Conservation (phyloP, 805 yeast species). For the Myxozyma kluyveri region DNA sequence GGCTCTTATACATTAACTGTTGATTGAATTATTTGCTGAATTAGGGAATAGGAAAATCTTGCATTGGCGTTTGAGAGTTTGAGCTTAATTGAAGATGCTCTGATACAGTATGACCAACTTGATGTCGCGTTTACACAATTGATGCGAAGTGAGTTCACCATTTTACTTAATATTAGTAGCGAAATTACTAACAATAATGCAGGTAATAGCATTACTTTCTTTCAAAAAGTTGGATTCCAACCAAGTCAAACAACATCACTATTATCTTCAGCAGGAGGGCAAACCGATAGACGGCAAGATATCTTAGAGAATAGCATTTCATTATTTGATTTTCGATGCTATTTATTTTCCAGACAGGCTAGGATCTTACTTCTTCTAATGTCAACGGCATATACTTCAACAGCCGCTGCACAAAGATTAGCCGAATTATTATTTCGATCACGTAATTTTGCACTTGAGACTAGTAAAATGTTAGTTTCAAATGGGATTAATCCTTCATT, state of each 20-base stretch:
- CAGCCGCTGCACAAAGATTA: constrained; percentile 36
- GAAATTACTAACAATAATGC: neutral
- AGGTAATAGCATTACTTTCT: constrained; percentile 36
- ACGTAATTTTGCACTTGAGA: constrained; percentile 44
- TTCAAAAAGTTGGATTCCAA: constrained; percentile 36
- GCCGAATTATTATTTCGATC: constrained; percentile 38
- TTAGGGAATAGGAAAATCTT: constrained; percentile 44
- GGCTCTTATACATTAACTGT: neutral
- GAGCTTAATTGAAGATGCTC: constrained; percentile 59
- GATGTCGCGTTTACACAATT: constrained; percentile 37
- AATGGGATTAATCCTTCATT: constrained; percentile 29
- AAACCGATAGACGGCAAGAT: constrained; percentile 30
- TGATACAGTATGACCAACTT: constrained; percentile 51
- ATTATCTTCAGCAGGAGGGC: constrained; percentile 14
- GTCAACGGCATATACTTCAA: constrained; percentile 34
- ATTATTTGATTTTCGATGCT: constrained; percentile 42
- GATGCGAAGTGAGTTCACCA: constrained; percentile 12
- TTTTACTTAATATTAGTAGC: neutral
- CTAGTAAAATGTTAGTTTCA: constrained; percentile 34
- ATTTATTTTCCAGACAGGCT: constrained; percentile 40
- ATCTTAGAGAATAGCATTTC: constrained; percentile 41
- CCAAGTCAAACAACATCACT: constrained; percentile 23
- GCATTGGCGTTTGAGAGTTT: constrained; percentile 55
- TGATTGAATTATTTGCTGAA: neutral
- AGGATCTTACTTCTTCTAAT: constrained; percentile 36